Percentiles rank a stretch among this genome's conserved stretches.
These are phyloP conservation scores for Tilletia horrida DNA, from an alignment of 1,284 basidiomycete genomes.

Conservation along the genomic window DNA sequence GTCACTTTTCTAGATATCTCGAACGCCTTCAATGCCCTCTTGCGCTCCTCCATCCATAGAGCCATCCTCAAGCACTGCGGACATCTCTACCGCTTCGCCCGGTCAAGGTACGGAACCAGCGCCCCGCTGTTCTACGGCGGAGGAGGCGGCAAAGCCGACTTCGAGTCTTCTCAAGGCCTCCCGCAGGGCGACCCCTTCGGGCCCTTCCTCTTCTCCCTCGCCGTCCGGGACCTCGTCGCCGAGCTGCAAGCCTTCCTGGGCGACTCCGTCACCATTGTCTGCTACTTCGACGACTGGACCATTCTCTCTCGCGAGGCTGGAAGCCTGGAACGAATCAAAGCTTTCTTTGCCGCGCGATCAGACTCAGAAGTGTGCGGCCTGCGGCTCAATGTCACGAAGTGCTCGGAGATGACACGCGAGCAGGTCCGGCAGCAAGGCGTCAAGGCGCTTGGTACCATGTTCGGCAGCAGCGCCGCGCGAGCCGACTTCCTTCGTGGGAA, in stretches of 20 bases:
- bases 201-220: conserved; percentile 7
- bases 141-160: not conserved
- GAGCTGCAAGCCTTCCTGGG: not conserved
- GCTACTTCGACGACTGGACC: conserved; percentile 13
- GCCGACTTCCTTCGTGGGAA: not conserved
- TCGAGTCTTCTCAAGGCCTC: not conserved
- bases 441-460: not conserved
- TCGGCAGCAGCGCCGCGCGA: not conserved
- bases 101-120: not conserved
- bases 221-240: not conserved
- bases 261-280: not conserved
- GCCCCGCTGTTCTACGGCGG: not conserved
- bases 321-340: not conserved
- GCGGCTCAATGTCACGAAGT: not conserved
- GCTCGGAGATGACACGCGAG: not conserved
- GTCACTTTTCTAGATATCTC: not conserved
- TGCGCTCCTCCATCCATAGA: not conserved
- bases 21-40: conserved; percentile 1
- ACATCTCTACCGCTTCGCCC: not conserved
- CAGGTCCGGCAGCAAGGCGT: not conserved
- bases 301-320: not conserved
- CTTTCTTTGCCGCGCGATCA: not conserved
- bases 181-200: conserved; percentile 3
- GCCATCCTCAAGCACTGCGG: not conserved
- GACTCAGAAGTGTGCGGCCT: not conserved